A percentile compares a stretch with the other conserved stretches of the same genome.
These are phyloP conservation scores for Seiridium cupressi DNA, from an alignment of 2,329 filamentous ascomycete species.

Conservation along the genomic window DNA sequence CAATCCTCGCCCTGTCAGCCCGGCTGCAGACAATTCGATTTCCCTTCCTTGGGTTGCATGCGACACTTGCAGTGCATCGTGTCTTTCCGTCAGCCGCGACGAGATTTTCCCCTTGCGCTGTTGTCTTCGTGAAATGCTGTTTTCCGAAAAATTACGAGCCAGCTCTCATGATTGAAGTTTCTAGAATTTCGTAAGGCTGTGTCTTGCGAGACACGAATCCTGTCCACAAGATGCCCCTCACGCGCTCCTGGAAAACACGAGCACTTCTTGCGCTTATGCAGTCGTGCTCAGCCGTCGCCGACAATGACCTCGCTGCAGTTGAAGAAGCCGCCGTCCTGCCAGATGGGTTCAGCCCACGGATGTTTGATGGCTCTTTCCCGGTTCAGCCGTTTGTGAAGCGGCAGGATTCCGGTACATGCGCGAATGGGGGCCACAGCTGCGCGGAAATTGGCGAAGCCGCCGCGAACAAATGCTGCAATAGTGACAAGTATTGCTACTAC, in stretches of 20 bases:
- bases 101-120: not conserved
- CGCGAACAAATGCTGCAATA: slow-evolving; percentile 19
- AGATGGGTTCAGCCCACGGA: slow-evolving; percentile 7
- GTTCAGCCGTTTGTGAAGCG: not conserved
- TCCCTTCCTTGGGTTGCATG: not conserved
- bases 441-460: slow-evolving; percentile 3
- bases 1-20: not conserved
- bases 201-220: not conserved
- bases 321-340: not conserved
- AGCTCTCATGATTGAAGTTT: not conserved
- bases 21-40: too few relatives aligned
- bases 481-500: slow-evolving; percentile 29
- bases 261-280: not conserved
- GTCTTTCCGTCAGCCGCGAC: not conserved
- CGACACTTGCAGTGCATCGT: not conserved
- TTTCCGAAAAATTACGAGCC: not conserved
- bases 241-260: not conserved
- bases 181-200: not conserved
- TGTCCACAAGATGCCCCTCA: not conserved
- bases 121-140: not conserved
- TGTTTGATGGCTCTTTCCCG: not conserved
- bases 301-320: not conserved
- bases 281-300: not conserved
- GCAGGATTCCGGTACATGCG: not conserved
- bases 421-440: slow-evolving; percentile 3